A percentile compares a stretch with the other conserved stretches of the same genome.
Conservation (phyloP, 495 filamentous ascomycete species). For the Daldinia bambusicola region DNA sequence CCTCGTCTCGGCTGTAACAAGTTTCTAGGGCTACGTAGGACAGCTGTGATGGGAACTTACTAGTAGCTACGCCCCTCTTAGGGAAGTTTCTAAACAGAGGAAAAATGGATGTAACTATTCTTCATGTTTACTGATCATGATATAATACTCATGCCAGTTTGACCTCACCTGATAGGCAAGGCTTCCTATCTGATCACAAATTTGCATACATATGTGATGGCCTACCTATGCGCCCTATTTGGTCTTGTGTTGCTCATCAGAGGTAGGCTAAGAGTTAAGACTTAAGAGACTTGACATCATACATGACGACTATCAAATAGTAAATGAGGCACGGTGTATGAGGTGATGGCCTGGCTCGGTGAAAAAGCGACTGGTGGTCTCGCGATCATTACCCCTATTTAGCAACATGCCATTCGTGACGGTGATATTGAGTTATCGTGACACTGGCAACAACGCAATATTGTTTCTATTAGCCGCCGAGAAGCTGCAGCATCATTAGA, state of each 20-base stretch:
- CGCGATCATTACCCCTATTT: slow-evolving; percentile 5
- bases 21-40: slow-evolving; percentile 21
- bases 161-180: slow-evolving; percentile 6
- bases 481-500: slow-evolving; percentile 10
- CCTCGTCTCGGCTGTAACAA: slow-evolving; percentile 31
- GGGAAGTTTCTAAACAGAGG: slow-evolving; percentile 13
- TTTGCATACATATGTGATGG: background rate
- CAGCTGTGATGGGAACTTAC: slow-evolving; percentile 10
- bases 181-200: background rate
- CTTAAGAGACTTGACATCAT: slow-evolving; percentile 7
- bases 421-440: slow-evolving; percentile 19
- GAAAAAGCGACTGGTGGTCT: slow-evolving; percentile 9
- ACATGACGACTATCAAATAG: background rate
- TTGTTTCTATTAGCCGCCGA: slow-evolving; percentile 14
- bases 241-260: background rate
- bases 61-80: slow-evolving; percentile 13
- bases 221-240: background rate
- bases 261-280: background rate
- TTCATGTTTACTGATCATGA: slow-evolving; percentile 6
- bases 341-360: slow-evolving; percentile 17
- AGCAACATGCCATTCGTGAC: slow-evolving; percentile 17
- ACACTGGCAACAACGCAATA: slow-evolving; percentile 12
- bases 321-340: slow-evolving; percentile 7
- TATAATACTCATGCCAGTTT: slow-evolving; percentile 18
- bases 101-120: slow-evolving; percentile 13